Base-by-base conservation (phyloP, 2,329 filamentous ascomycete species). In the Cytospora piceae region DNA sequence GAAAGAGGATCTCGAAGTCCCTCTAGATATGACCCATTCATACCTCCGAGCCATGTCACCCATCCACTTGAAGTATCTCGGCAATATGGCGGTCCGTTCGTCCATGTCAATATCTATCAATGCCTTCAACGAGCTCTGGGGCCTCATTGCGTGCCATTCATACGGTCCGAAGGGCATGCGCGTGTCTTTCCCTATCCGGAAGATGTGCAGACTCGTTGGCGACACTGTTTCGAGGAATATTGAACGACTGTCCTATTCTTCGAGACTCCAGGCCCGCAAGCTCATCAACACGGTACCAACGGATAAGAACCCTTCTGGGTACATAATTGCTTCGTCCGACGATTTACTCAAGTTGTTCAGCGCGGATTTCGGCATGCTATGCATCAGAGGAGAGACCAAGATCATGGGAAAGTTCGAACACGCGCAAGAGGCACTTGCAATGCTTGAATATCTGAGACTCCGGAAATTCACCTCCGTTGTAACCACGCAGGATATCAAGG, bases 21-120 rank as follows among this genome's bases (percentile, higher is more conserved):
- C 93, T 0, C 77, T 97, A 4, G 92, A 97, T 74, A 87, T 97
- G 75, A 95, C 91, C 1, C 90, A 95, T 72, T 85, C 90, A 0
- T 95, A 96, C 73, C 83, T 96, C 1, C 87, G 93, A 62, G 93
- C 94, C 68, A 96, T 96, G 87, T 96, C 92, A 0, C 93, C 93
- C 0, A 94, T 96, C 52, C 92, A 95, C 73, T 77, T 96, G 63
- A 96, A 96, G 73, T 97, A 96, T 71, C 81, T 97, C 3, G 84
- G 80, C 7, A 93, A 97, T 73, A 97, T 97, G 93, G 90, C 89
- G 9, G 93, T 96, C 0, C 87, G 93, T n/a, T 92, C 92, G 0
- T 96, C 92, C 69, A 97, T 97, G 93, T 96, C 93, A 0, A 93
- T 97, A 67, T 96, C 93, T 1, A 91, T 97, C 73, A 95, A 93